Conservation (phyloP, 192 early-diverging fungal genomes). For the Coemansia sp. region DNA sequence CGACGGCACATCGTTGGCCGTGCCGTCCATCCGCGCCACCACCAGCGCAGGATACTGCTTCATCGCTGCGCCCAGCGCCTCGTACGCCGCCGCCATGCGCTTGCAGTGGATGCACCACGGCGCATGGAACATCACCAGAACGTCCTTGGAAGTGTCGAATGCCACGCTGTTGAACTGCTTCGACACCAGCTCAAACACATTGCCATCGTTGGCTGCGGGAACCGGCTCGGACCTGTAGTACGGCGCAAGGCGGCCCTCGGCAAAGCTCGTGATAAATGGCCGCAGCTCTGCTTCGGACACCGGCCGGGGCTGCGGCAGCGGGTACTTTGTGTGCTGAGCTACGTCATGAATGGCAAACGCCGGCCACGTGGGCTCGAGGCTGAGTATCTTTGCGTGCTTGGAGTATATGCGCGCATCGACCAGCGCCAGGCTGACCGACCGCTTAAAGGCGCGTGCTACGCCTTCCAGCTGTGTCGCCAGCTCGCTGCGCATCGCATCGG, state of each 20-base stretch:
- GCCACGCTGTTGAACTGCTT: conserved; percentile 79
- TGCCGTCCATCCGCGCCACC: conserved; percentile 92
- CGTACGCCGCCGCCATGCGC: conserved; percentile 70
- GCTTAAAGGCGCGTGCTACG: conserved; percentile 77
- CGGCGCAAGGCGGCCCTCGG: conserved; percentile 65
- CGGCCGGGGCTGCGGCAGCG: conserved; percentile 66
- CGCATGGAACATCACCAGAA: conserved; percentile 88
- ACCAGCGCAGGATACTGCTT: conserved; percentile 53
- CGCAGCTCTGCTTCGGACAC: conserved; percentile 61
- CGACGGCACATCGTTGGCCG: conserved; percentile 87
- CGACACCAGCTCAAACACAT: conserved; percentile 87
- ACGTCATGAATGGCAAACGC: conserved; percentile 88
- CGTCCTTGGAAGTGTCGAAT: conserved; percentile 81
- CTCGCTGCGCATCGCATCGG: conserved; percentile 58
- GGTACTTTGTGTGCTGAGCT: conserved; percentile 73
- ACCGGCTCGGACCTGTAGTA: conserved; percentile 76
- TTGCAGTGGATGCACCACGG: conserved; percentile 88
- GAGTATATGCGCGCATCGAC: conserved; percentile 83
- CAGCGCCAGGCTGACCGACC: conserved; percentile 83
- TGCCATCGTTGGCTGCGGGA: conserved; percentile 77
- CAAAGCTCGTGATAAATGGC: conserved; percentile 61
- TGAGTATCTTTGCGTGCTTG: conserved; percentile 77
- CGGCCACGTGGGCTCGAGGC: conserved; percentile 86
- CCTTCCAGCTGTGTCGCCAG: conserved; percentile 58
- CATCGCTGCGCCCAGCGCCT: conserved; percentile 69